phyloP scores from a whole-genome alignment of 176 grass and related monocot genomes.

The Aegilops longissima region DNA sequence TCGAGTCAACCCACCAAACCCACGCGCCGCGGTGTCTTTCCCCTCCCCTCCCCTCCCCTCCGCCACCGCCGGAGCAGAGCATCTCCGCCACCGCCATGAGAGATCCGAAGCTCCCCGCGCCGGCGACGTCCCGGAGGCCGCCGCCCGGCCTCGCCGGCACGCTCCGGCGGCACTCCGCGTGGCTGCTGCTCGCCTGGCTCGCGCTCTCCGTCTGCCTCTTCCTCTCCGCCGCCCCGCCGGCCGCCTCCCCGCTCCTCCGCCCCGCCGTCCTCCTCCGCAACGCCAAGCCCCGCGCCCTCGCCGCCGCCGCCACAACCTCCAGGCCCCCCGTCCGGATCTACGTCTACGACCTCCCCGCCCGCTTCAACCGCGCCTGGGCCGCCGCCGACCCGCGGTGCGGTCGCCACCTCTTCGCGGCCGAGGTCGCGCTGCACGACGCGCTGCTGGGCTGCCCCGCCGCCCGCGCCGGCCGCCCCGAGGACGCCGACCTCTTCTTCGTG shows the following conservation, averaged over 20 bases:
- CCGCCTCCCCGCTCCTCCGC: constrained; percentile 28
- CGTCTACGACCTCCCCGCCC: constrained; percentile 71
- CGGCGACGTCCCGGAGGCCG: not conserved
- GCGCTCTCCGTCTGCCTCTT: constrained; percentile 57
- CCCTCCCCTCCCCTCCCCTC: not conserved
- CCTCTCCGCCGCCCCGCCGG: constrained; percentile 11
- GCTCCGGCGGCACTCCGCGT: constrained; percentile 58
- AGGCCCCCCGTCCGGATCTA: constrained; percentile 50
- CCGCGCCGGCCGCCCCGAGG: constrained; percentile 37
- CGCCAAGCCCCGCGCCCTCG: constrained; percentile 14
- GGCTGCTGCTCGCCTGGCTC: constrained; percentile 67
- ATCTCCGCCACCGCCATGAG: constrained; percentile 33
- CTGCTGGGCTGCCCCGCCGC: constrained; percentile 15
- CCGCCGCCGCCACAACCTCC: not conserved
- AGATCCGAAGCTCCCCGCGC: constrained; percentile 32
- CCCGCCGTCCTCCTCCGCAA: constrained; percentile 29
- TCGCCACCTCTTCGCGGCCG: constrained; percentile 80
- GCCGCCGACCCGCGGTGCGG: constrained; percentile 54
- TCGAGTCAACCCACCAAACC: not conserved
- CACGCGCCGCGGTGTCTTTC: not conserved
- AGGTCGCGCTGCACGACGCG: constrained; percentile 71
- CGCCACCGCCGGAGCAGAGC: not conserved
- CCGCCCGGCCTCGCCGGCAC: constrained; percentile 36
- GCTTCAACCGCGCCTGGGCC: constrained; percentile 79
- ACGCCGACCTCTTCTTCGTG: constrained; percentile 87